Evolutionary conservation across 2,329 filamentous ascomycete species (phyloP).

Genomic region (Aureobasidium pullulans): DNA sequence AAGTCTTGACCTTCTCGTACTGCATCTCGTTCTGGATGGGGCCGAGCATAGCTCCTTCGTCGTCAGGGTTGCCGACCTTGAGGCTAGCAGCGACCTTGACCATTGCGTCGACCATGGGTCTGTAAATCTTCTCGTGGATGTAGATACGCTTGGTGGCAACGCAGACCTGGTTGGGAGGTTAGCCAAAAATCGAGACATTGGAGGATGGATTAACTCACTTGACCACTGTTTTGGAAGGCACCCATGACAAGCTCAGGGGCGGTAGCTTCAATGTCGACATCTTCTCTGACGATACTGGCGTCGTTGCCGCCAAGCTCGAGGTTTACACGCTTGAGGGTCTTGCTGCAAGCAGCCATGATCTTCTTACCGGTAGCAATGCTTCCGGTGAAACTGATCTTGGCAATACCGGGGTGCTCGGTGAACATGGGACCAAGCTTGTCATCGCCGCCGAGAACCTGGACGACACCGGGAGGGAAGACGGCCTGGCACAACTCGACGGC

Average conservation of each 20-base stretch:
- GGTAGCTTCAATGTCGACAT: conserved; percentile 48
- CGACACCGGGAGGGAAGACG: conserved; percentile 55
- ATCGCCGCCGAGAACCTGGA: conserved; percentile 54
- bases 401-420: conserved; percentile 51
- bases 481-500: conserved; percentile 51
- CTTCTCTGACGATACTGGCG: conserved; percentile 50
- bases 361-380: conserved; percentile 54
- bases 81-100: conserved; percentile 38
- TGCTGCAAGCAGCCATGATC: conserved; percentile 50
- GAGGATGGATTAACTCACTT: conserved; percentile 28
- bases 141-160: conserved; percentile 49
- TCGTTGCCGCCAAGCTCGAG: conserved; percentile 58
- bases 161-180: conserved; percentile 32
- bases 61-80: conserved; percentile 34
- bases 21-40: conserved; percentile 53
- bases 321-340: conserved; percentile 53
- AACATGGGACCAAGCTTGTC: conserved; percentile 54
- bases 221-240: conserved; percentile 52
- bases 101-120: conserved; percentile 40
- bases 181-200: neutral
- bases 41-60: conserved; percentile 46
- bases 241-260: conserved; percentile 44
- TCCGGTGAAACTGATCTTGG: conserved; percentile 59
- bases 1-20: conserved; percentile 41
- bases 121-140: conserved; percentile 49